Evolutionary conservation across 306 rosid species (phyloP).

Genomic region (Sesbania bispinosa): DNA sequence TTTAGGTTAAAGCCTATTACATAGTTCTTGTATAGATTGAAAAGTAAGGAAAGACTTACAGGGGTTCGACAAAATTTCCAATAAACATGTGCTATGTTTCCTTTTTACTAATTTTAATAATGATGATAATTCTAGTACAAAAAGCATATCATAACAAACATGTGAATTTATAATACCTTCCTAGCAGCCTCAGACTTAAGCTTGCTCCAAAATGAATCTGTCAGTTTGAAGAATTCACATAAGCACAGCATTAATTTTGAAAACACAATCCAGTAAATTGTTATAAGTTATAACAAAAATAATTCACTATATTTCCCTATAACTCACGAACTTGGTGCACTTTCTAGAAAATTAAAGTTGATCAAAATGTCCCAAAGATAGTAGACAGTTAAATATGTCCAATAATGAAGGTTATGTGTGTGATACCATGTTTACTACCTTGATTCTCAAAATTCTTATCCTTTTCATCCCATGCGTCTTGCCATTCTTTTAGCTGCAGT

Average conservation of each 20-base stretch:
- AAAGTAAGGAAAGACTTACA: neutral
- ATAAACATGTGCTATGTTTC: neutral
- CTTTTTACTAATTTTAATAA: neutral
- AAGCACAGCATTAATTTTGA: neutral
- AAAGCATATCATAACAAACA: neutral
- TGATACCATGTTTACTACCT: constrained; percentile 53
- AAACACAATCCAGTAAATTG: neutral
- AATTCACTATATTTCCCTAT: neutral
- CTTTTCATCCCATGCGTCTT: constrained; percentile 80
- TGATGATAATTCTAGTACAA: neutral
- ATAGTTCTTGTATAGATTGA: neutral
- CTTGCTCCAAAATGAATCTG: constrained; percentile 89
- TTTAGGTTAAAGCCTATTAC: neutral
- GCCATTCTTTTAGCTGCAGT: constrained; percentile 76
- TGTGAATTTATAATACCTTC: constrained; percentile 51
- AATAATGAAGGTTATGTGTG: neutral
- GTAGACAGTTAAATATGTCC: neutral
- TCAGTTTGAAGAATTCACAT: constrained; percentile 33
- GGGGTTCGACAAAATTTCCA: neutral
- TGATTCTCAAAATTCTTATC: constrained; percentile 46
- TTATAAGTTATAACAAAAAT: neutral
- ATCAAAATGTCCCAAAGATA: neutral
- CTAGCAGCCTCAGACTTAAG: constrained; percentile 64
- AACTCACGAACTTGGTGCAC: neutral
- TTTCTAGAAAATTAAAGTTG: neutral